phyloP scores from a whole-genome alignment of 371 early-diverging fungal species.

The Circinella minor region DNA sequence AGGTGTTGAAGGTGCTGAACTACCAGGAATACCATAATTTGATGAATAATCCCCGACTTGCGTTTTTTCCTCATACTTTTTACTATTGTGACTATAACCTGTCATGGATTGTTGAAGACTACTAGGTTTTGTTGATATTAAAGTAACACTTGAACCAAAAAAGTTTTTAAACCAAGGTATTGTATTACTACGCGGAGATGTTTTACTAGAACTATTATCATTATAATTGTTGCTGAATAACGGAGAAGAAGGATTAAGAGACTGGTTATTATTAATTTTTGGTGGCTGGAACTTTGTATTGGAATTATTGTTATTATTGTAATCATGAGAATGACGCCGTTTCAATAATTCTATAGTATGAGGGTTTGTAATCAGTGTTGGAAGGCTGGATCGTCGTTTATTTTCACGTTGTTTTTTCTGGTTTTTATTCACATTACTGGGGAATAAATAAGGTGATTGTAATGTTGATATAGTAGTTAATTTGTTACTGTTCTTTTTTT shows the following conservation, averaged over 20 bases:
- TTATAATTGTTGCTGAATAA: background rate
- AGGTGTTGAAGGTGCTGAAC: no score
- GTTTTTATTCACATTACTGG: background rate
- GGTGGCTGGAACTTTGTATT: no score
- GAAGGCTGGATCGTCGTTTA: background rate
- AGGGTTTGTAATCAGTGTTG: background rate
- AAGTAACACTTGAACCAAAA: background rate
- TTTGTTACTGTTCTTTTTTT: conserved; percentile 29
- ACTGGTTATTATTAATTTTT: background rate
- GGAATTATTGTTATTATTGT: background rate
- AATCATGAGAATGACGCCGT: background rate
- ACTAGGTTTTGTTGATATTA: background rate
- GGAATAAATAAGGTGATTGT: background rate
- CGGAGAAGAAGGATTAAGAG: background rate
- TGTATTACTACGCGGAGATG: background rate
- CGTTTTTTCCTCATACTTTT: background rate
- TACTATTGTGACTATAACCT: background rate
- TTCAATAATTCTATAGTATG: background rate
- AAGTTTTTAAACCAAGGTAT: background rate
- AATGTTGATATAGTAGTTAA: conserved; percentile 14
- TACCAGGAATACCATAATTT: no score
- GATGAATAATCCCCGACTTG: background rate
- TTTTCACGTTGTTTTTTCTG: background rate
- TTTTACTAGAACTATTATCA: background rate
- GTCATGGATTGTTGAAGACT: background rate